These are phyloP conservation scores for Kluyveromyces dobzhanskii DNA, from an alignment of 805 yeast genomes.

Conservation along the genomic window DNA sequence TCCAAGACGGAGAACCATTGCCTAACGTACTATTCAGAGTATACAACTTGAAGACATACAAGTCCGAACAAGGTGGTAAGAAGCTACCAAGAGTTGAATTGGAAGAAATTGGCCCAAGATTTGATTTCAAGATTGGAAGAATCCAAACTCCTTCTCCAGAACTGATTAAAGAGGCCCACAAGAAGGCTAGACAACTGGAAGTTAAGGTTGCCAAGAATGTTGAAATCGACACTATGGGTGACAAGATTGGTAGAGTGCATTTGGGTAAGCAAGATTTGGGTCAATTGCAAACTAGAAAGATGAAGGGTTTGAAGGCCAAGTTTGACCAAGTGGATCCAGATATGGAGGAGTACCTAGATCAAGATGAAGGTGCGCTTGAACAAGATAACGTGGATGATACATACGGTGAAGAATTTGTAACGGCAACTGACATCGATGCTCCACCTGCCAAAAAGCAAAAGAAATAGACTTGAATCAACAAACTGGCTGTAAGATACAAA, in stretches of 20 bases:
- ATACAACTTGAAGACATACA: constrained; percentile 72
- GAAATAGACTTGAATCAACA: constrained; percentile 8
- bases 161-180: constrained; percentile 80
- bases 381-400: constrained; percentile 25
- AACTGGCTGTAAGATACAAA: background rate
- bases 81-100: constrained; percentile 90
- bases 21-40: constrained; percentile 88
- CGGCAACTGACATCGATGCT: constrained; percentile 28
- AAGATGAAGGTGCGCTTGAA: constrained; percentile 22
- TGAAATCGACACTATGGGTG: constrained; percentile 83
- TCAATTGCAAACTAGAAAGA: constrained; percentile 90
- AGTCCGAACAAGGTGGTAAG: constrained; percentile 56
- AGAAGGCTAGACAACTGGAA: constrained; percentile 72
- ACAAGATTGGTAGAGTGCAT: constrained; percentile 92
- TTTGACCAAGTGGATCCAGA: constrained; percentile 66
- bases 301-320: constrained; percentile 91
- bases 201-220: constrained; percentile 84
- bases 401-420: constrained; percentile 28
- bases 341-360: constrained; percentile 40
- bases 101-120: constrained; percentile 91
- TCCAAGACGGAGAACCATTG: constrained; percentile 56
- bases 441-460: constrained; percentile 27
- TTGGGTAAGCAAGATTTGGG: constrained; percentile 91
- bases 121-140: constrained; percentile 89
- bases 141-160: constrained; percentile 76